phyloP scores from a whole-genome alignment of 2,329 filamentous ascomycete species.

The Rachicladosporium sp. region DNA sequence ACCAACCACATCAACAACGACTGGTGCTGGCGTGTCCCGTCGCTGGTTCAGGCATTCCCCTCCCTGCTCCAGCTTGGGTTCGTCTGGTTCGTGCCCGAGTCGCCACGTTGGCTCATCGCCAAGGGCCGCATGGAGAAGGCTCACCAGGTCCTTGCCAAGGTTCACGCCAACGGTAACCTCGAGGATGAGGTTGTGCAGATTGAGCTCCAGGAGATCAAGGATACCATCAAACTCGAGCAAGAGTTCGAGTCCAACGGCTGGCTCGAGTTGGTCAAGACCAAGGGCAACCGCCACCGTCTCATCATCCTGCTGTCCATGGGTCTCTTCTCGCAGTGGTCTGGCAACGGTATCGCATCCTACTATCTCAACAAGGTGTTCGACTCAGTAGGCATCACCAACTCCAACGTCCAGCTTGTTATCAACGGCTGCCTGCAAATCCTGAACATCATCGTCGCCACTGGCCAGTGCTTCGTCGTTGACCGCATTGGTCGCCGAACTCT shows the following conservation, averaged over 20 bases:
- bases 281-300: slow-evolving; percentile 43
- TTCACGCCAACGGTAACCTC: slow-evolving; percentile 38
- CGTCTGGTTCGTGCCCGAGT: slow-evolving; percentile 45
- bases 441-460: slow-evolving; percentile 45
- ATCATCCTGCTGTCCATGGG: slow-evolving; percentile 42
- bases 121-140: slow-evolving; percentile 41
- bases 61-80: slow-evolving; percentile 34
- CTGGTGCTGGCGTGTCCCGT: slow-evolving; percentile 44
- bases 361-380: slow-evolving; percentile 25
- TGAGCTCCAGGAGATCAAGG: slow-evolving; percentile 39
- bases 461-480: slow-evolving; percentile 25
- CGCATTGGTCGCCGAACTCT: slow-evolving; percentile 22
- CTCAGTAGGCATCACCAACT: slow-evolving; percentile 24
- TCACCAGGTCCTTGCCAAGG: slow-evolving; percentile 38
- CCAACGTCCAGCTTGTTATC: slow-evolving; percentile 28
- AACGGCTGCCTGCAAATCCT: slow-evolving; percentile 47
- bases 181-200: slow-evolving; percentile 35
- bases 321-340: slow-evolving; percentile 47
- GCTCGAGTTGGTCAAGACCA: slow-evolving; percentile 35
- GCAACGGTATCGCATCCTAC: slow-evolving; percentile 39
- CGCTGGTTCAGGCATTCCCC: slow-evolving; percentile 39
- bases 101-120: slow-evolving; percentile 46
- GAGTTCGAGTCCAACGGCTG: slow-evolving; percentile 36
- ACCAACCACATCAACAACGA: slow-evolving; percentile 27
- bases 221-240: slow-evolving; percentile 36